Conservation (phyloP, 140 eudicot species). For the Erigeron philadelphicus region DNA sequence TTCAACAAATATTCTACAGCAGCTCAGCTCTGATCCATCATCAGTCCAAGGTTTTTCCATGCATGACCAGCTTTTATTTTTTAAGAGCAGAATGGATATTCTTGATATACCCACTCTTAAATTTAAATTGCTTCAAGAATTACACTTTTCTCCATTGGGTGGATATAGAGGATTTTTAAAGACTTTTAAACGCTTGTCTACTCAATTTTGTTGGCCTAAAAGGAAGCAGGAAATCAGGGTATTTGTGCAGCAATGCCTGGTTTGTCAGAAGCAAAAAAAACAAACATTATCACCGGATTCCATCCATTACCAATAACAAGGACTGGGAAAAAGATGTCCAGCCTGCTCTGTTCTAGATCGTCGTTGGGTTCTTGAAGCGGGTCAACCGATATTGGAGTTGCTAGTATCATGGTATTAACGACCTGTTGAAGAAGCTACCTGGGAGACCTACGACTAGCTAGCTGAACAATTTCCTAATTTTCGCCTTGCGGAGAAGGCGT, state of each 20-base stretch:
- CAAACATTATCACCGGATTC: not conserved
- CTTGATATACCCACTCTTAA: not conserved
- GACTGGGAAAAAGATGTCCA: too few relatives aligned
- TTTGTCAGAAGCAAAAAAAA: not conserved
- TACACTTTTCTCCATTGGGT: not conserved
- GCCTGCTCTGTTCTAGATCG: not conserved
- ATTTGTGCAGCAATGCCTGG: not conserved
- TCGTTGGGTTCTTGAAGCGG: conserved; percentile 10
- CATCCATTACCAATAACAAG: too few relatives aligned
- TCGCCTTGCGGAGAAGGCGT: not conserved
- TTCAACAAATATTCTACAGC: too few relatives aligned
- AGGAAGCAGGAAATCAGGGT: not conserved
- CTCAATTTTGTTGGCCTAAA: not conserved
- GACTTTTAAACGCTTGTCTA: not conserved
- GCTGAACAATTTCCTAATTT: not conserved
- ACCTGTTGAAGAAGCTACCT: conserved; percentile 1
- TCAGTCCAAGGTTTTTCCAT: too few relatives aligned
- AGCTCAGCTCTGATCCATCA: too few relatives aligned
- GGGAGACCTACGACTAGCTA: conserved; percentile 1
- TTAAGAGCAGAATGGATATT: not conserved
- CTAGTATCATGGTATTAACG: not conserved
- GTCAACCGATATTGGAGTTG: not conserved
- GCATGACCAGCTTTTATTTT: not conserved
- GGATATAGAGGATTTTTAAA: not conserved
- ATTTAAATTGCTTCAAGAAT: not conserved